phyloP scores from a whole-genome alignment of 2,329 filamentous ascomycete genomes.

The Nemania sp. region DNA sequence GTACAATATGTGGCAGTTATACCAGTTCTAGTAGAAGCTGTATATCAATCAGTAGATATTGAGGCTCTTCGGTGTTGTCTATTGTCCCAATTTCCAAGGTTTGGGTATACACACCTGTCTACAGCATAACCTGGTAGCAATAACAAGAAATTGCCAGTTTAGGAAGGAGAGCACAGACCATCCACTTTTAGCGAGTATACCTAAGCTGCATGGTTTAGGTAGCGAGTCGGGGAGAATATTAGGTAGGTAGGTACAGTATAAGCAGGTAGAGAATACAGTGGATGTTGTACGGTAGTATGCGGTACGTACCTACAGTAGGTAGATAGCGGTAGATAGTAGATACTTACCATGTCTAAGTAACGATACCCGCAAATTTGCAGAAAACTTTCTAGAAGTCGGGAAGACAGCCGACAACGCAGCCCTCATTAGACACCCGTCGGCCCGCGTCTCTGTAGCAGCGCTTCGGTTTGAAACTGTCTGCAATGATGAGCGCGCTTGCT shows the following conservation, averaged over 20 bases:
- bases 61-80: no score
- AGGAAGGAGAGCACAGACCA: constrained; percentile 32
- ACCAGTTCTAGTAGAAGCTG: neutral
- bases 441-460: constrained; percentile 8
- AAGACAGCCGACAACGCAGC: neutral
- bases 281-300: neutral
- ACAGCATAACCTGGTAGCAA: neutral
- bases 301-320: neutral
- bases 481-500: constrained; percentile 43
- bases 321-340: no score
- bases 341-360: no score
- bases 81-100: no score
- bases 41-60: neutral
- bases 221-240: neutral
- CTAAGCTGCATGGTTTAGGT: constrained; percentile 32
- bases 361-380: constrained; percentile 16
- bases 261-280: neutral
- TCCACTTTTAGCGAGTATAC: neutral
- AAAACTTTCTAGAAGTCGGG: constrained; percentile 15
- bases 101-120: no score
- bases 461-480: constrained; percentile 11
- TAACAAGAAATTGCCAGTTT: constrained; percentile 24
- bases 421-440: constrained; percentile 9
- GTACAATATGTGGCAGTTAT: no score
- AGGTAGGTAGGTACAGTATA: no score